Evolutionary conservation across 2,329 filamentous ascomycete genomes (phyloP).

Genomic region (Stenocarpella maydis): DNA sequence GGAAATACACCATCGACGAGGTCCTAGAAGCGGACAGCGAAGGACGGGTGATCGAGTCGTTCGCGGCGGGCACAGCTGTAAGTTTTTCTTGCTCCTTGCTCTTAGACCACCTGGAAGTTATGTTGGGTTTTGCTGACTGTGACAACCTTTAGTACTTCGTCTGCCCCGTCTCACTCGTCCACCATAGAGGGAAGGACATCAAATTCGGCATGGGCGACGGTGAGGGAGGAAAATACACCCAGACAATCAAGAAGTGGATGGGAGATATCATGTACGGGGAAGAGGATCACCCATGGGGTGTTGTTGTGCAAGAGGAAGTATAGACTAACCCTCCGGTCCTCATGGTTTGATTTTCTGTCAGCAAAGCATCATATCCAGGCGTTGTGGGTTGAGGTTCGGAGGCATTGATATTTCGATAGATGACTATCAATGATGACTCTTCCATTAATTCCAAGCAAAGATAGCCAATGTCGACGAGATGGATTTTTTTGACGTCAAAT

Average conservation of each 20-base stretch:
- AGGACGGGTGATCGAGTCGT: slow-evolving; percentile 82
- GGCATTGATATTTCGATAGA: background rate
- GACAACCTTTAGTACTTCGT: slow-evolving; percentile 68
- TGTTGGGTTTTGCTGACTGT: slow-evolving; percentile 36
- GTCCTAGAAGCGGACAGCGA: slow-evolving; percentile 76
- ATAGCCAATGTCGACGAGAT: background rate
- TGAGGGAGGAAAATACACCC: slow-evolving; percentile 63
- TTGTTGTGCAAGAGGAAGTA: slow-evolving; percentile 69
- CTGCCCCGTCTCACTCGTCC: slow-evolving; percentile 71
- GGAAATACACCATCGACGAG: slow-evolving; percentile 83
- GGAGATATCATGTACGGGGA: slow-evolving; percentile 79
- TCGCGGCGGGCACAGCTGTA: slow-evolving; percentile 86
- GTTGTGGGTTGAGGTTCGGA: background rate
- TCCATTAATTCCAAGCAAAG: background rate
- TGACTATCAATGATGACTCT: background rate
- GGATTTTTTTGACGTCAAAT: background rate
- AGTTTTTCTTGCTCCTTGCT: slow-evolving; percentile 46
- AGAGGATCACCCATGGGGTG: slow-evolving; percentile 73
- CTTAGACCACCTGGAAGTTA: background rate
- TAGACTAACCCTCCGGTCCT: slow-evolving; percentile 27
- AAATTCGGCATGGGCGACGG: slow-evolving; percentile 67
- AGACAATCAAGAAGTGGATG: slow-evolving; percentile 71
- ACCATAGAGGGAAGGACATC: slow-evolving; percentile 71
- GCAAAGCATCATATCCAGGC: slow-evolving; percentile 17
- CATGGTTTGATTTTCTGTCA: background rate